Conservation (phyloP, 345 rosid genomes). For the Raphanus raphanistrum region DNA sequence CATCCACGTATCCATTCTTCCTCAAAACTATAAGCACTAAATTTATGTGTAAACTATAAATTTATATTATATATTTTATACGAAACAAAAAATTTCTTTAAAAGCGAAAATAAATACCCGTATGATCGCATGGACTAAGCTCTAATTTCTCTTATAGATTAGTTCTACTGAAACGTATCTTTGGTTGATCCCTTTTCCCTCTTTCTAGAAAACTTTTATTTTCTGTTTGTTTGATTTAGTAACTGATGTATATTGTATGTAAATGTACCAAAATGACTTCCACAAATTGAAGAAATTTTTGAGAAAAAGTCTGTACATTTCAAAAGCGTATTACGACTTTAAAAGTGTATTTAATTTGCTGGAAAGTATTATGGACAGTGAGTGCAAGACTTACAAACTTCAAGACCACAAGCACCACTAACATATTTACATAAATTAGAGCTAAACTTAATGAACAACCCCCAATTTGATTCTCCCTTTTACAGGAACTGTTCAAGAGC, state of each 20-base stretch:
- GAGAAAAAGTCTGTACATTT: background rate
- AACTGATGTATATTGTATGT: no score
- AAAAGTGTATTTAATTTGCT: background rate
- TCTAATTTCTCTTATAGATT: no score
- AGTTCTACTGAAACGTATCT: background rate
- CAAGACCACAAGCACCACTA: background rate
- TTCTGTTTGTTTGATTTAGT: no score
- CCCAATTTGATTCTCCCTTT: background rate
- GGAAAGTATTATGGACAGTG: background rate
- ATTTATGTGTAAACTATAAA: no score
- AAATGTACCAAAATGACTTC: no score
- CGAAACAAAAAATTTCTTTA: no score
- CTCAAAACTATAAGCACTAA: background rate
- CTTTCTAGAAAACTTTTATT: background rate
- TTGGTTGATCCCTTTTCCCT: background rate
- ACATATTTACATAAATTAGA: conserved; percentile 27
- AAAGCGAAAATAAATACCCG: no score
- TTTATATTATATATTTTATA: no score
- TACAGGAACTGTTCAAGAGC: conserved; percentile 30
- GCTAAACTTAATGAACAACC: background rate
- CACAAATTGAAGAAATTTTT: no score
- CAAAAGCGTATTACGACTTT: background rate
- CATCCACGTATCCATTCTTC: background rate
- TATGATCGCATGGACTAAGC: no score
- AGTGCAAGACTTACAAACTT: background rate